A percentile compares a stretch with the other conserved stretches of the same genome.
Evolutionary conservation across 1,284 basidiomycete genomes (phyloP).

Genomic region (Ustilago loliicola): DNA sequence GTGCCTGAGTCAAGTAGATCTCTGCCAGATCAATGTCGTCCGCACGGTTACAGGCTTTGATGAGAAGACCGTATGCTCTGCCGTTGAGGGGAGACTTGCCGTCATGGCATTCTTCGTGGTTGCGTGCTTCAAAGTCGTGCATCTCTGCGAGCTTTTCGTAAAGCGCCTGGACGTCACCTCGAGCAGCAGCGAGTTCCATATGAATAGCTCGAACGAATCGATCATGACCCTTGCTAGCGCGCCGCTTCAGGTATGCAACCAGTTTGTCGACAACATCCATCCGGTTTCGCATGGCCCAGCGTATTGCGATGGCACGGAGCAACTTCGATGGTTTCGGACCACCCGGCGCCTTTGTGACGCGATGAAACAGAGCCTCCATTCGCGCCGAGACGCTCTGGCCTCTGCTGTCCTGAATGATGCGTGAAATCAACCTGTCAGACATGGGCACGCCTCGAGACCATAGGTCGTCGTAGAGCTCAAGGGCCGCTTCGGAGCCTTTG

Average conservation of each 20-base stretch:
- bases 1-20: slow-evolving; percentile 23
- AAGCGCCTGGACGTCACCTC: slow-evolving; percentile 38
- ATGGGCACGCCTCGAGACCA: slow-evolving; percentile 39
- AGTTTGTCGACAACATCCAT: slow-evolving; percentile 12
- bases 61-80: slow-evolving; percentile 24
- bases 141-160: slow-evolving; percentile 16
- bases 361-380: slow-evolving; percentile 27
- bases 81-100: slow-evolving; percentile 27
- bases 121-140: slow-evolving; percentile 34
- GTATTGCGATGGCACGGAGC: slow-evolving; percentile 17
- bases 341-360: not conserved
- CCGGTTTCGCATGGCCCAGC: slow-evolving; percentile 40
- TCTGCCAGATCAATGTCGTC: slow-evolving; percentile 45
- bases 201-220: slow-evolving; percentile 6
- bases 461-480: slow-evolving; percentile 36
- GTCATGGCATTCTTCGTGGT: not conserved
- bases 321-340: not conserved
- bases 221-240: slow-evolving; percentile 3
- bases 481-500: slow-evolving; percentile 17
- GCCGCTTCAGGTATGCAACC: slow-evolving; percentile 15
- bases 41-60: slow-evolving; percentile 31
- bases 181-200: slow-evolving; percentile 25
- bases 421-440: slow-evolving; percentile 1
- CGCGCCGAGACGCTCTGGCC: slow-evolving; percentile 20
- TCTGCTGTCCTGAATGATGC: slow-evolving; percentile 8